Base-by-base conservation (phyloP, 148 eudicot genomes). In the Camellia granthamiana region DNA sequence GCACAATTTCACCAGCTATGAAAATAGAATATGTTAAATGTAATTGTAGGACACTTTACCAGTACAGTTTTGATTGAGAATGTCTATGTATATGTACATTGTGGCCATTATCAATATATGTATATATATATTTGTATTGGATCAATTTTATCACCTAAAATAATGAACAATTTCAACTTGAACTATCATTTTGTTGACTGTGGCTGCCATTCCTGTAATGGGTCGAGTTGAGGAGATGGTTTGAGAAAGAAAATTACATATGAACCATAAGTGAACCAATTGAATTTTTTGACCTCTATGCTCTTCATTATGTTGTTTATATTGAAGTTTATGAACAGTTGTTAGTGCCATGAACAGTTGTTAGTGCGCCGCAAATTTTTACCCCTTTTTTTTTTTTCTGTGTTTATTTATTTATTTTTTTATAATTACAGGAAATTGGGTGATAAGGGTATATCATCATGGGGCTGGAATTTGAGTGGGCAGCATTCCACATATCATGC, bases 401-500 rank as follows among this genome's bases (percentile, higher is more conserved):
- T 30, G 30, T 30, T 30, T 30, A 30, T 42, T 73, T 49, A 59
- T 77, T 68, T 43, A 1, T 64, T 23, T 7, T 21, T 10, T 75
- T 65, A 12, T 82, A 30, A 75, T 75, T 75, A 78, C 91, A 96
- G 99, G 77, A 93, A 92, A 84, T 80, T 88, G 72, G 86, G 86
- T 9, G 93, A 93, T 86, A 88, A 88, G 44, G 99, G 98, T 88
- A 85, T 93, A 83, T 92, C 97, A 78, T 96, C 99, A 16, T 96
- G 99, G 99, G 99, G 98, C 7, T 96, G 99, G 99, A 96, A 96
- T 87, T 88, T 96, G 84, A 88, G 80, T 88, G 99, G 99, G 54
- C 99, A 96, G 82, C 95, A 96, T 82, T 96, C 99, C 21, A 94
- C 98, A 63, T 96, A 96, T 88, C 99, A 96, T 88, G 99, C 98